Percentiles rank a stretch among this genome's conserved stretches.
These are phyloP conservation scores for Paecilomyces sp. DNA, from an alignment of 2,329 filamentous ascomycete species.

Conservation along the genomic window DNA sequence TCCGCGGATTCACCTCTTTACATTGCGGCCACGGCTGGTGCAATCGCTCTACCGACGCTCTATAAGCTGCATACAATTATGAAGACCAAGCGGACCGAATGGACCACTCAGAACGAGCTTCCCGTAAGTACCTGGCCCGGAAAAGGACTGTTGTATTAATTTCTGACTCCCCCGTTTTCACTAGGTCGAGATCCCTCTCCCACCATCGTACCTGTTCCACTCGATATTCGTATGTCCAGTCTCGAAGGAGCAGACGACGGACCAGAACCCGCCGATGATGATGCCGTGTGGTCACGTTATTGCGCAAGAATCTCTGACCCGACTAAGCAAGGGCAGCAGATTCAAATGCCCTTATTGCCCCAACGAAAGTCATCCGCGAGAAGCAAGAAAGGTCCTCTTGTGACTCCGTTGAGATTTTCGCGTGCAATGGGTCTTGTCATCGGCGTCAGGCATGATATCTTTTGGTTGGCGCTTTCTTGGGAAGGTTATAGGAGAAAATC, in stretches of 20 bases:
- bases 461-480: constrained; percentile 1
- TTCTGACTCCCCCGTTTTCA: neutral
- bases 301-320: constrained; percentile 72
- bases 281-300: constrained; percentile 93
- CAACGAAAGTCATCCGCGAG: constrained; percentile 67
- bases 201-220: constrained; percentile 68
- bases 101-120: constrained; percentile 86
- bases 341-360: constrained; percentile 99
- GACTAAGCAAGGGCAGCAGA: constrained; percentile 67
- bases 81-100: constrained; percentile 83
- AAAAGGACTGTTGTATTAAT: neutral
- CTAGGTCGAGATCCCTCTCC: constrained; percentile 59
- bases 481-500: neutral
- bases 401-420: constrained; percentile 25
- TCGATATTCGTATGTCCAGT: constrained; percentile 97
- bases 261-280: constrained; percentile 92
- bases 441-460: neutral
- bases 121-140: constrained; percentile 60
- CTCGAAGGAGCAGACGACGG: constrained; percentile 91
- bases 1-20: constrained; percentile 90
- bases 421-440: neutral
- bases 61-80: constrained; percentile 85
- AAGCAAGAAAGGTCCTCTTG: constrained; percentile 67
- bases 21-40: constrained; percentile 83
- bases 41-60: constrained; percentile 81